Conservation (phyloP, 1,284 basidiomycete species). For the Leccinum solheimii region DNA sequence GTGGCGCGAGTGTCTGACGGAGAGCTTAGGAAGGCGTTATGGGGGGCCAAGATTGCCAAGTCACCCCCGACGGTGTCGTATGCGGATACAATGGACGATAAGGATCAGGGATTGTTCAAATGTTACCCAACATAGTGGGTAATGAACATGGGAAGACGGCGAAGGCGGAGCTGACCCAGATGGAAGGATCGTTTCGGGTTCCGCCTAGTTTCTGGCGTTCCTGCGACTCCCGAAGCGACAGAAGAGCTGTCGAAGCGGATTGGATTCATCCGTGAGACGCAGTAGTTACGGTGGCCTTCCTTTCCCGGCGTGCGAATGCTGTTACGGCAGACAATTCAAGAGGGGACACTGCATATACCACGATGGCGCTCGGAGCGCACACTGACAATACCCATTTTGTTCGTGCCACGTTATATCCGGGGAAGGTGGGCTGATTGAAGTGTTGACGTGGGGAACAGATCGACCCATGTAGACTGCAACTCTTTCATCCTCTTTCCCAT, state of each 20-base stretch:
- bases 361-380: conserved; percentile 84
- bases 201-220: conserved; percentile 84
- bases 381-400: conserved; percentile 96
- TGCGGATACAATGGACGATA: conserved; percentile 69
- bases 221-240: conserved; percentile 80
- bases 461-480: conserved; percentile 89
- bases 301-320: neutral
- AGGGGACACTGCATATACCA: conserved; percentile 92
- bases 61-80: conserved; percentile 78
- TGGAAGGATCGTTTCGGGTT: conserved; percentile 83
- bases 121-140: conserved; percentile 83
- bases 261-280: conserved; percentile 90
- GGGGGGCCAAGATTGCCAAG: conserved; percentile 78
- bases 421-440: neutral
- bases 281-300: conserved; percentile 44
- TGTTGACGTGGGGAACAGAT: conserved; percentile 50
- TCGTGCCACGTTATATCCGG: conserved; percentile 25
- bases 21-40: conserved; percentile 64
- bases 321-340: conserved; percentile 88
- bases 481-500: conserved; percentile 93
- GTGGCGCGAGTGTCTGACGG: neutral
- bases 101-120: conserved; percentile 70
- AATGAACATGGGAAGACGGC: neutral
- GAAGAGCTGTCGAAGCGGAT: conserved; percentile 79
- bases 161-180: conserved; percentile 5